These are phyloP conservation scores for Fraxinus anomala DNA, from an alignment of 257 asterid genomes.

Conservation along the genomic window DNA sequence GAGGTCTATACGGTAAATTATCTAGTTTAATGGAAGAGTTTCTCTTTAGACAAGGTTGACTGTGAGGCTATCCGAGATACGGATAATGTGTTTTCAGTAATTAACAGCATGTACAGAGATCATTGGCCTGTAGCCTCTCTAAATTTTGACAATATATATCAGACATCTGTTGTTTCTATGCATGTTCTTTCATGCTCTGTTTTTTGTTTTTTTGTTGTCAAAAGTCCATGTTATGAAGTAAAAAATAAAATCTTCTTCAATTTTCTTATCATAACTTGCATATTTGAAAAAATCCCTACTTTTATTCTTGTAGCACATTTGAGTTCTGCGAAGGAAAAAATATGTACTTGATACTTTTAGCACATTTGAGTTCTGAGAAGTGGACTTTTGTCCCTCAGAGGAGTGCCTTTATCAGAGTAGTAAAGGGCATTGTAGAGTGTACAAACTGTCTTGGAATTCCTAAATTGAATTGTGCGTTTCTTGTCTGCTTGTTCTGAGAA, in stretches of 20 bases:
- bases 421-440: background rate
- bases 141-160: background rate
- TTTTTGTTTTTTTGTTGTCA: conserved; percentile 14
- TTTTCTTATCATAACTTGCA: background rate
- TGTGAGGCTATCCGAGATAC: conserved; percentile 4
- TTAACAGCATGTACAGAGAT: conserved; percentile 3
- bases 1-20: background rate
- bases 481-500: background rate
- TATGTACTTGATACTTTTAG: background rate
- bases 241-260: too few species aligned
- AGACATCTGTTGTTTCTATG: conserved; percentile 13
- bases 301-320: background rate
- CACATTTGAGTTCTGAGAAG: background rate
- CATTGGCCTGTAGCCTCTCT: conserved; percentile 21
- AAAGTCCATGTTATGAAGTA: background rate
- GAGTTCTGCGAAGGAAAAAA: background rate
- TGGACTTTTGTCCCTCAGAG: background rate
- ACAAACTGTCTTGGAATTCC: background rate
- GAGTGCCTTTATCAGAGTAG: background rate
- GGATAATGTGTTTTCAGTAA: conserved; percentile 18
- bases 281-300: background rate
- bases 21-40: conserved; percentile 17
- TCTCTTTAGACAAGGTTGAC: conserved; percentile 17
- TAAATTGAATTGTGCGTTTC: too few species aligned
- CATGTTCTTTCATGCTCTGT: conserved; percentile 6